Evolutionary conservation across 306 rosid genomes (phyloP).

Genomic region (Gastrolobium bilobum): DNA sequence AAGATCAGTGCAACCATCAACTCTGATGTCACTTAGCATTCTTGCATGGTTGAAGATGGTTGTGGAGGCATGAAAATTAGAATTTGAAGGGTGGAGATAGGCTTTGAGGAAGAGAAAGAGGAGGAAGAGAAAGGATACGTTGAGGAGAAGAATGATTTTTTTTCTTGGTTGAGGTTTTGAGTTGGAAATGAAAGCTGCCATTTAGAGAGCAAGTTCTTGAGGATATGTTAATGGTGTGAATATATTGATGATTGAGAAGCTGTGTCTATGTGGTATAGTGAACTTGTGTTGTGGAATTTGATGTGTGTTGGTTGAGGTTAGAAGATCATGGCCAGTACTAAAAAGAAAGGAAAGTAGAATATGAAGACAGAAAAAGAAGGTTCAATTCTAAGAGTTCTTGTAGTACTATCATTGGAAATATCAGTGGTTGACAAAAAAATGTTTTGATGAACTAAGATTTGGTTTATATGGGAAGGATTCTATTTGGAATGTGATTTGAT

Average conservation of each 20-base stretch:
- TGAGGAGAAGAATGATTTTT: slow-evolving; percentile 10
- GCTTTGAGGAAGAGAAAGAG: slow-evolving; percentile 18
- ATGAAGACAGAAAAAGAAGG: slow-evolving; percentile 10
- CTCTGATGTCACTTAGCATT: slow-evolving; percentile 38
- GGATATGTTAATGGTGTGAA: slow-evolving; percentile 18
- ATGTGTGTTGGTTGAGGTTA: slow-evolving; percentile 6
- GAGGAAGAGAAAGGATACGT: slow-evolving; percentile 38
- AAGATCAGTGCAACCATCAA: slow-evolving; percentile 45
- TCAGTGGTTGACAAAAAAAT: not conserved
- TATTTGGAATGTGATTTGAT: too few relatives aligned
- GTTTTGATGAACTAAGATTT: too few relatives aligned
- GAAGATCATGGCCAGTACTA: not conserved
- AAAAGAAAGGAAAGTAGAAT: not conserved
- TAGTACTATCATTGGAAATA: not conserved
- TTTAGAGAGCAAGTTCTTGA: slow-evolving; percentile 25
- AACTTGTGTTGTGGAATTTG: not conserved
- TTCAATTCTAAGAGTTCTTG: not conserved
- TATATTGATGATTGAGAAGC: slow-evolving; percentile 18
- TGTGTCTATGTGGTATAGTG: slow-evolving; percentile 14
- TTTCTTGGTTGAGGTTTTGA: not conserved
- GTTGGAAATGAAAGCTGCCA: slow-evolving; percentile 37
- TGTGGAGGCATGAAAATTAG: slow-evolving; percentile 30
- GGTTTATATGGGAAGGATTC: too few relatives aligned
- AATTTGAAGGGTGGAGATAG: slow-evolving; percentile 23
- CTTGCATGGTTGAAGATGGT: slow-evolving; percentile 42